Percentiles rank a stretch among this genome's conserved stretches.
phyloP scores from a whole-genome alignment of 306 rosid genomes.

The Mimosa bimucronata region DNA sequence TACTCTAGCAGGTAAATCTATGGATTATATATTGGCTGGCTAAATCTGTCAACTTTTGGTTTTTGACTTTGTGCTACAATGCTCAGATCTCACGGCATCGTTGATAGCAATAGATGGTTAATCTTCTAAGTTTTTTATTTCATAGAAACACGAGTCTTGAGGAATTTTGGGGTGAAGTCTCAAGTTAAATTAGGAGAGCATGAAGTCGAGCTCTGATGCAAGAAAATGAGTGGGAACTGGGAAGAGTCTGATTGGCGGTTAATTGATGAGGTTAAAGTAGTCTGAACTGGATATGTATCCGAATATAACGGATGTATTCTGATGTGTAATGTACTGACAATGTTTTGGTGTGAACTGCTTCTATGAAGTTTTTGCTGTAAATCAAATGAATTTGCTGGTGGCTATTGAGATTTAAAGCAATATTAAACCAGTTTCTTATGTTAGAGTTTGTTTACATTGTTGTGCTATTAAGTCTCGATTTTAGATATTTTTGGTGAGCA shows the following conservation, averaged over 20 bases:
- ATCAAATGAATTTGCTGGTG: not conserved
- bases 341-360: not conserved
- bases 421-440: not conserved
- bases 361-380: not conserved
- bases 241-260: not conserved
- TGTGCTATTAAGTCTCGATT: slow-evolving; percentile 6
- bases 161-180: not conserved
- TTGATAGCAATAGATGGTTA: not conserved
- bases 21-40: not conserved
- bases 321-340: not conserved
- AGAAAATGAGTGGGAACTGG: not conserved
- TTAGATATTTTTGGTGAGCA: not conserved
- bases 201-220: not conserved
- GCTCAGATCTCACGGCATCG: slow-evolving; percentile 17
- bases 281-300: not conserved
- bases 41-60: not conserved
- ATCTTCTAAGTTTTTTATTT: not conserved
- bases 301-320: not conserved
- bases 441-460: not conserved
- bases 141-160: not conserved
- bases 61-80: slow-evolving; percentile 3
- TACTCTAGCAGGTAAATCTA: not conserved
- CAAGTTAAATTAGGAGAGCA: not conserved
- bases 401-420: not conserved
- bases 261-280: not conserved